These are phyloP conservation scores for Amborella trichopoda DNA, from an alignment of 164 flowering plant species.

Conservation along the genomic window DNA sequence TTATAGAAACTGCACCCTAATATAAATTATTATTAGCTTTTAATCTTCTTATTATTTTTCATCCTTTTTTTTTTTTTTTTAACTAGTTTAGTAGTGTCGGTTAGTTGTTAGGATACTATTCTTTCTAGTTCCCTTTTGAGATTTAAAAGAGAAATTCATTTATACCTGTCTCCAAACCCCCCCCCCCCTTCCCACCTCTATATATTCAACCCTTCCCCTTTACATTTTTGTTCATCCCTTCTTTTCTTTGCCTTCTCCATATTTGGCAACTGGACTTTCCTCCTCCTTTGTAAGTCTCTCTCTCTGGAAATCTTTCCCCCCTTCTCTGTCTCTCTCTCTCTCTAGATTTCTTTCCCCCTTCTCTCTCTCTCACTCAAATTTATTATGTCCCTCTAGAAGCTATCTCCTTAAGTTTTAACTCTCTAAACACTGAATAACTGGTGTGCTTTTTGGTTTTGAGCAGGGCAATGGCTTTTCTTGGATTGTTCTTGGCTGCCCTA, in stretches of 20 bases:
- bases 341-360: not conserved
- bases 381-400: too few species aligned
- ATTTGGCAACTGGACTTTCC: slow-evolving; percentile 1
- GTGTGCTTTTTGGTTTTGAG: slow-evolving; percentile 7
- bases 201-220: slow-evolving; percentile 11
- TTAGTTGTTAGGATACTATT: slow-evolving; percentile 18
- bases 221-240: slow-evolving; percentile 11
- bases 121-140: not conserved
- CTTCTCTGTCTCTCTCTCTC: not conserved
- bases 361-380: not conserved
- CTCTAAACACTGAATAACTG: slow-evolving; percentile 4
- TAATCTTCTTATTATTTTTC: too few species aligned
- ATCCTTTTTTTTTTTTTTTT: too few species aligned
- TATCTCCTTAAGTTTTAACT: not conserved
- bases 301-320: not conserved
- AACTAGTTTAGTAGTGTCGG: too few species aligned
- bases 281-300: not conserved
- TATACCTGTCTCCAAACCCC: not conserved
- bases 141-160: too few species aligned
- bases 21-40: too few species aligned
- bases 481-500: slow-evolving; percentile 16
- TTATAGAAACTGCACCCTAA: too few species aligned
- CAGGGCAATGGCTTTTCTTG: slow-evolving; percentile 31
- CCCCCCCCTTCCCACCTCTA: slow-evolving; percentile 9
- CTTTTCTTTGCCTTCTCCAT: slow-evolving; percentile 1